phyloP scores from a whole-genome alignment of 495 filamentous ascomycete species.

The Collariella sp. region DNA sequence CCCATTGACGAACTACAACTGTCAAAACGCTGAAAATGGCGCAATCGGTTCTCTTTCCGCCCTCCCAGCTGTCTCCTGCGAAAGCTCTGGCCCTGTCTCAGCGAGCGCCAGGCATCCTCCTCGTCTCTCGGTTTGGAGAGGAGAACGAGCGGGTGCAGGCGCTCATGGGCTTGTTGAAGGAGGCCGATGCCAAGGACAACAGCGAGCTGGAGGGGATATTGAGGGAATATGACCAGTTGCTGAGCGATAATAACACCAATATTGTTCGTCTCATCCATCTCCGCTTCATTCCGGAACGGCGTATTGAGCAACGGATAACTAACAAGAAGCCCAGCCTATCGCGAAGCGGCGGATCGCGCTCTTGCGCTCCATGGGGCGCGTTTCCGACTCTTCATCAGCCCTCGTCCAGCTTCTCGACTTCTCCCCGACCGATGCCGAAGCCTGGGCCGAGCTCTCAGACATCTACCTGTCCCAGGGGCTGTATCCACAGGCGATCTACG shows the following conservation, averaged over 20 bases:
- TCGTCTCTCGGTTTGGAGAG: constrained; percentile 70
- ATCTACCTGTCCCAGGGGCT: constrained; percentile 71
- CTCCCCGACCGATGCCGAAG: constrained; percentile 84
- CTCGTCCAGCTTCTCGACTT: constrained; percentile 68
- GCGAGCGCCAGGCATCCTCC: constrained; percentile 63
- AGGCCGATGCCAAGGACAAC: constrained; percentile 64
- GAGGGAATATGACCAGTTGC: constrained; percentile 64
- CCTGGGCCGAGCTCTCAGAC: constrained; percentile 86
- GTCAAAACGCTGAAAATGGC: constrained; percentile 28
- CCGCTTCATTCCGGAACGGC: background rate
- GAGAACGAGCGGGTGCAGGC: constrained; percentile 78
- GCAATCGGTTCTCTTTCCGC: constrained; percentile 42
- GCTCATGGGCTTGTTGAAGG: constrained; percentile 71
- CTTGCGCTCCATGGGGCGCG: constrained; percentile 58
- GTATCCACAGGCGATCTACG: constrained; percentile 74
- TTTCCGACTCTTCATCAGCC: constrained; percentile 62
- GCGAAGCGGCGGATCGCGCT: constrained; percentile 79
- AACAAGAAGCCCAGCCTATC: constrained; percentile 54
- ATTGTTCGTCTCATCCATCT: constrained; percentile 47
- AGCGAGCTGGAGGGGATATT: constrained; percentile 57
- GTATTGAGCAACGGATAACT: background rate
- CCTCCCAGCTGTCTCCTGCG: constrained; percentile 39
- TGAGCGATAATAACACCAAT: constrained; percentile 70
- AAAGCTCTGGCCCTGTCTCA: constrained; percentile 64
- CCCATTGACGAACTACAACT: background rate